These are phyloP conservation scores for Leucosporidium yakuticum DNA, from an alignment of 768 basidiomycete genomes.

Conservation along the genomic window DNA sequence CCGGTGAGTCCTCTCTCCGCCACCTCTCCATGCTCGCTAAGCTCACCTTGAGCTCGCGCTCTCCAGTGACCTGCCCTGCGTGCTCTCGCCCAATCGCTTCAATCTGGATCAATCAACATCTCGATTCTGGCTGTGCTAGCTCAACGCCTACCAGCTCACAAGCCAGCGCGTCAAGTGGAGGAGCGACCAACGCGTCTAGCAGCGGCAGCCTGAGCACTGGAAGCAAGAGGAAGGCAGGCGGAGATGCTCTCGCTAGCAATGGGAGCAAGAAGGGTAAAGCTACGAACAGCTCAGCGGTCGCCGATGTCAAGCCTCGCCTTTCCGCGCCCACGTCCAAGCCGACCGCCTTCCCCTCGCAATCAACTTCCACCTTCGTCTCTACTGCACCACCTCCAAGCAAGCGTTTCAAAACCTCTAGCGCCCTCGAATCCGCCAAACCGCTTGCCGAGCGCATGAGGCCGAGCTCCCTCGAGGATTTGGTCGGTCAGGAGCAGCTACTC, in stretches of 20 bases:
- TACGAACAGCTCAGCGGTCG: too few species aligned
- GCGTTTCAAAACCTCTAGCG: conserved; percentile 33
- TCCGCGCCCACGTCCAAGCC: not conserved
- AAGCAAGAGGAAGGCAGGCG: too few species aligned
- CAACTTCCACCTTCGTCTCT: conserved; percentile 13
- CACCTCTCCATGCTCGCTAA: too few species aligned
- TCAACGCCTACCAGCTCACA: conserved; percentile 15
- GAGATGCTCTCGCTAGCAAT: too few species aligned
- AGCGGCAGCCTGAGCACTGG: too few species aligned
- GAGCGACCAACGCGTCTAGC: not conserved
- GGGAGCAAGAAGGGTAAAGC: conserved; percentile 14
- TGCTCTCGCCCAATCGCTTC: conserved; percentile 50
- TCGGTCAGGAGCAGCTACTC: conserved; percentile 65
- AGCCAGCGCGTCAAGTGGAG: not conserved
- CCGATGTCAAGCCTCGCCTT: not conserved
- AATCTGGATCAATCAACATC: conserved; percentile 51
- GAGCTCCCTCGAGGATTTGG: conserved; percentile 56
- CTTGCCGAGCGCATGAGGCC: conserved; percentile 71
- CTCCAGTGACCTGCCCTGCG: conserved; percentile 47
- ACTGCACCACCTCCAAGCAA: not conserved
- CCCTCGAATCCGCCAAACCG: conserved; percentile 49
- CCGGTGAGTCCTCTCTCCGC: too few species aligned
- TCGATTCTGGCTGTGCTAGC: conserved; percentile 50
- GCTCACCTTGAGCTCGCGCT: not conserved
- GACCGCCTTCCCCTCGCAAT: conserved; percentile 22